These are phyloP conservation scores for Eucalyptus decipiens DNA, from an alignment of 345 rosid species.

Conservation along the genomic window DNA sequence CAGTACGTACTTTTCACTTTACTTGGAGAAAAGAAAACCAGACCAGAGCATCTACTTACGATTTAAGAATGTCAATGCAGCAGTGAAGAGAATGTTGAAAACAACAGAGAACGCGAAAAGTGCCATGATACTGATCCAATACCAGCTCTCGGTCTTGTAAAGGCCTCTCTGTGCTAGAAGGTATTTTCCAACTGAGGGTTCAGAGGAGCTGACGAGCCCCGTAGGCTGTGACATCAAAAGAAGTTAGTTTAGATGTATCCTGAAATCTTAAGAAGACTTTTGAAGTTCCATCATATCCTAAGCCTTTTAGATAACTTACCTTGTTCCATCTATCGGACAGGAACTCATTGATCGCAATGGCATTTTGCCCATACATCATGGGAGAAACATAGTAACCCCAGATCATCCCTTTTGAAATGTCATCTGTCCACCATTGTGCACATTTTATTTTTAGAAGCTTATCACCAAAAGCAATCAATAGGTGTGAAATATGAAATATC, in stretches of 20 bases:
- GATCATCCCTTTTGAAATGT: conserved; percentile 1
- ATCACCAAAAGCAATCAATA: background rate
- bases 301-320: background rate
- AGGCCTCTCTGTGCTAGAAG: conserved; percentile 25
- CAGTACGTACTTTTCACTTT: background rate
- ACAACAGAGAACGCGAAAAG: conserved; percentile 16
- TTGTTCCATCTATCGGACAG: conserved; percentile 1
- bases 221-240: background rate
- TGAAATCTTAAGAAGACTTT: background rate
- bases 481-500: background rate
- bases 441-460: background rate
- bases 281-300: background rate
- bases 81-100: conserved; percentile 26
- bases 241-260: background rate
- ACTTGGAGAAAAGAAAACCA: background rate
- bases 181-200: conserved; percentile 1
- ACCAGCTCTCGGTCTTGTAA: conserved; percentile 36
- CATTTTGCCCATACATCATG: conserved; percentile 14
- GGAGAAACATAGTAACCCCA: conserved; percentile 15
- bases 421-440: background rate
- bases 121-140: conserved; percentile 55
- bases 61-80: conserved; percentile 37
- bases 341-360: conserved; percentile 16
- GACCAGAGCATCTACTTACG: conserved; percentile 19
- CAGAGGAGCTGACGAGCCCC: background rate